phyloP scores from a whole-genome alignment of 352 stramenopile species.

The Globisporangium paddicum region DNA sequence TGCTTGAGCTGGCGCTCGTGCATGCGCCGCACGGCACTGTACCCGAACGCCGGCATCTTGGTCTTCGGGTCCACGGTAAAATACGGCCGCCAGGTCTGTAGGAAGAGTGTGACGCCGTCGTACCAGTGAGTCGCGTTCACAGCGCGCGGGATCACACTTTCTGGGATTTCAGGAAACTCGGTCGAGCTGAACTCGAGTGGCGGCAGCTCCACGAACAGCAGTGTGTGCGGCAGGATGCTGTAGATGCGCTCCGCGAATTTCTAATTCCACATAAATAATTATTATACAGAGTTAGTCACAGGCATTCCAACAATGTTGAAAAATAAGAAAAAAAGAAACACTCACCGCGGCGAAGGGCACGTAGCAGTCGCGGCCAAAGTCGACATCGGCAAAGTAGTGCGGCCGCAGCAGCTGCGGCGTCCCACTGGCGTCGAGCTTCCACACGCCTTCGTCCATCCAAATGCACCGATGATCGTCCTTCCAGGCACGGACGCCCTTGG shows the following conservation, averaged over 20 bases:
- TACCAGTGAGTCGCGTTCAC: constrained; percentile 91
- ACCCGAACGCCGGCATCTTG: constrained; percentile 62
- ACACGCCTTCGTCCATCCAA: constrained; percentile 83
- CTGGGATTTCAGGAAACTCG: constrained; percentile 65
- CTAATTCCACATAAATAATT: constrained; percentile 16
- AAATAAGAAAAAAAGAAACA: not conserved
- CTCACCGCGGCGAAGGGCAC: constrained; percentile 68
- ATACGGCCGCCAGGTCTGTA: constrained; percentile 59
- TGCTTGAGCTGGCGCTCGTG: constrained; percentile 53
- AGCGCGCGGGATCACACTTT: constrained; percentile 44
- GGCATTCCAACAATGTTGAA: not conserved
- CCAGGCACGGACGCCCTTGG: constrained; percentile 58
- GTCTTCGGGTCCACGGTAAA: constrained; percentile 72
- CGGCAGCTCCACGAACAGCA: constrained; percentile 82
- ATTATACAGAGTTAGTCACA: constrained; percentile 8
- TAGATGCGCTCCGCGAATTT: constrained; percentile 56
- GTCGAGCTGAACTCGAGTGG: constrained; percentile 66
- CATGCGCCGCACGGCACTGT: constrained; percentile 42
- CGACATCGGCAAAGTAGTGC: constrained; percentile 63
- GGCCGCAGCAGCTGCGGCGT: constrained; percentile 46
- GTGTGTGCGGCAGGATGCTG: constrained; percentile 40
- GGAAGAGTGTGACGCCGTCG: constrained; percentile 86
- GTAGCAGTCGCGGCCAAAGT: constrained; percentile 82
- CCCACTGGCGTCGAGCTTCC: constrained; percentile 43
- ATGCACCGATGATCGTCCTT: constrained; percentile 60